These are phyloP conservation scores for Choanephora cucurbitarum DNA, from an alignment of 371 early-diverging fungal genomes.

Conservation along the genomic window DNA sequence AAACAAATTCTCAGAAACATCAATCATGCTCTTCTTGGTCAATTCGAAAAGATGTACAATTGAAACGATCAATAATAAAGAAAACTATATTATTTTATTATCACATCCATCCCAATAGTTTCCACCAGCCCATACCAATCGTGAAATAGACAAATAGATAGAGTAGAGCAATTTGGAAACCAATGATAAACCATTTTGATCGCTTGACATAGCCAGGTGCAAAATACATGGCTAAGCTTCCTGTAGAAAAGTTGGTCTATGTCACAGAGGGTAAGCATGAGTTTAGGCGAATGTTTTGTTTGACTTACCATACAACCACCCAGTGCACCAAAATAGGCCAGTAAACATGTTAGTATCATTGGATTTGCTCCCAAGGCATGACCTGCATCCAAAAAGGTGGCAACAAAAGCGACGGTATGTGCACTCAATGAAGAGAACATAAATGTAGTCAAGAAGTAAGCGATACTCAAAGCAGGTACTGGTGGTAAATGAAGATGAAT, in stretches of 20 bases:
- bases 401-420: constrained; percentile 71
- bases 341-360: constrained; percentile 53
- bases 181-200: constrained; percentile 57
- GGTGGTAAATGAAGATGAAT: constrained; percentile 34
- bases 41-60: constrained; percentile 22
- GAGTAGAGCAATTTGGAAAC: constrained; percentile 45
- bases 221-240: constrained; percentile 62
- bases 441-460: constrained; percentile 73
- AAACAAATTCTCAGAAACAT: constrained; percentile 26
- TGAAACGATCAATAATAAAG: not conserved
- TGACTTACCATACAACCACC: constrained; percentile 67
- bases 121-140: constrained; percentile 67
- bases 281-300: no score
- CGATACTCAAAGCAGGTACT: constrained; percentile 52
- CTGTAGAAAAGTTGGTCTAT: constrained; percentile 65
- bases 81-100: not conserved
- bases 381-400: constrained; percentile 77
- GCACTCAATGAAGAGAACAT: constrained; percentile 73
- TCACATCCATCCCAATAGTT: constrained; percentile 57
- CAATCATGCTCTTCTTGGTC: constrained; percentile 29
- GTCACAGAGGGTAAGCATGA: not conserved
- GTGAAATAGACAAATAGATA: constrained; percentile 56
- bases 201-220: constrained; percentile 56
- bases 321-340: constrained; percentile 69
- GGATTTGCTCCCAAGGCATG: constrained; percentile 62